Evolutionary conservation across 495 filamentous ascomycete genomes (phyloP).

Genomic region (Aspergillus indologenus): DNA sequence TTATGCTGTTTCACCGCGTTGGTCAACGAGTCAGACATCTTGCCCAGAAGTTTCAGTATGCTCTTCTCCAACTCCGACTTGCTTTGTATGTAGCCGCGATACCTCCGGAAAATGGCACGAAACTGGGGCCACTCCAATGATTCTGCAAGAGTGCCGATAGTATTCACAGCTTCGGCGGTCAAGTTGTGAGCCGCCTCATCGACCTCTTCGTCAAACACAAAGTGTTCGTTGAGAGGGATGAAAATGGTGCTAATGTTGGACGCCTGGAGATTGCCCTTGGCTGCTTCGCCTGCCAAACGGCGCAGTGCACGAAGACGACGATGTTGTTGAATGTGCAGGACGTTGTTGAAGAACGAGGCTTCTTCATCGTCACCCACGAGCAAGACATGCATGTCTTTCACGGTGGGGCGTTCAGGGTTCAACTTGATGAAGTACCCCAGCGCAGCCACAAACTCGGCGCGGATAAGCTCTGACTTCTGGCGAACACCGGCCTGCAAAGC

Average conservation of each 20-base stretch:
- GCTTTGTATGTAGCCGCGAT: slow-evolving; percentile 70
- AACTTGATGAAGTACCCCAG: slow-evolving; percentile 73
- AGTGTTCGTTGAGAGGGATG: slow-evolving; percentile 88
- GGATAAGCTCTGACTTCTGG: slow-evolving; percentile 77
- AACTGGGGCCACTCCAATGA: slow-evolving; percentile 92
- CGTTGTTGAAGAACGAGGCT: slow-evolving; percentile 88
- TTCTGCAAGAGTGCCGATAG: slow-evolving; percentile 67
- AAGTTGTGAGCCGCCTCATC: slow-evolving; percentile 80
- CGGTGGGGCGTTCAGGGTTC: slow-evolving; percentile 62
- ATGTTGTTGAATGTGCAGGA: slow-evolving; percentile 87
- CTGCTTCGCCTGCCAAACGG: slow-evolving; percentile 63
- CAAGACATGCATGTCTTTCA: slow-evolving; percentile 72
- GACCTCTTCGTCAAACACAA: slow-evolving; percentile 75
- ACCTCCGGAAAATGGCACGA: slow-evolving; percentile 74
- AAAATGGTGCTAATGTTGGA: slow-evolving; percentile 82
- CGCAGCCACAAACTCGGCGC: slow-evolving; percentile 73
- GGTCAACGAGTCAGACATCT: slow-evolving; percentile 70
- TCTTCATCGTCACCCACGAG: slow-evolving; percentile 78
- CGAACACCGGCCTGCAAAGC: slow-evolving; percentile 69
- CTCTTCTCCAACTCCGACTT: slow-evolving; percentile 85
- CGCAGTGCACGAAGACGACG: slow-evolving; percentile 81
- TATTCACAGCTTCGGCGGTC: slow-evolving; percentile 72
- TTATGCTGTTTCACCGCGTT: slow-evolving; percentile 46
- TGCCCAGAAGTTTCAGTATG: slow-evolving; percentile 75
- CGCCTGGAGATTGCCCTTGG: slow-evolving; percentile 59